These are phyloP conservation scores for Paraurostyla sp. DNA, from an alignment of 73 alveolate species.

Conservation along the genomic window DNA sequence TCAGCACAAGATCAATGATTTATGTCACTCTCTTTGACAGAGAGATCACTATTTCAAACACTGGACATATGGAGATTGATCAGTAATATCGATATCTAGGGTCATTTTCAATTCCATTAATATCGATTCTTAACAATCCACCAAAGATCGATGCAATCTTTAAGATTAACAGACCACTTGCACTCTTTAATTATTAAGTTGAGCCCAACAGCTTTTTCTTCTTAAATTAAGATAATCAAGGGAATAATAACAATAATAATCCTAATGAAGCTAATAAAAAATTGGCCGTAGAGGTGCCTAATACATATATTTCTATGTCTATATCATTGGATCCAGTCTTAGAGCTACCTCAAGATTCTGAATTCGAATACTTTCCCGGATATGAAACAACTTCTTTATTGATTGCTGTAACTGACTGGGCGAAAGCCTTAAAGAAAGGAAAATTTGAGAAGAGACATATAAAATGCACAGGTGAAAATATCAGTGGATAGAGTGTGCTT, in stretches of 20 bases:
- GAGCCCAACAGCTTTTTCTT: constrained; percentile 55
- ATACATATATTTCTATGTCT: constrained; percentile 86
- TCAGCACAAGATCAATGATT: constrained; percentile 89
- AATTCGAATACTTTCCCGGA: constrained; percentile 94
- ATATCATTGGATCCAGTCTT: constrained; percentile 92
- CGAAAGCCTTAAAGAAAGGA: constrained; percentile 75
- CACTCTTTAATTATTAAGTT: constrained; percentile 81
- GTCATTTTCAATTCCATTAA: constrained; percentile 88
- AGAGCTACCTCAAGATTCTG: constrained; percentile 91
- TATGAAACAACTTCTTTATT: constrained; percentile 91
- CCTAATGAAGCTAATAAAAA: constrained; percentile 73
- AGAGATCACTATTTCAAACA: constrained; percentile 65
- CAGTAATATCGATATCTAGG: constrained; percentile 86
- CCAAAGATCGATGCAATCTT: constrained; percentile 95
- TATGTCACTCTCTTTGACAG: constrained; percentile 95
- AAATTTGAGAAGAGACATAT: constrained; percentile 86
- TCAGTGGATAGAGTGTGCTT: constrained; percentile 92
- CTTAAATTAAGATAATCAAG: constrained; percentile 20
- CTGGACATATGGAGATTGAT: constrained; percentile 71
- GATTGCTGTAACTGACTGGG: constrained; percentile 88
- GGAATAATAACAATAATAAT: constrained; percentile 67
- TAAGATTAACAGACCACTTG: constrained; percentile 95
- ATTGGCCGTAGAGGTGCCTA: constrained; percentile 63
- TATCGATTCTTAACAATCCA: constrained; percentile 91
- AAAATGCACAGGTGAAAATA: constrained; percentile 93